Conservation (phyloP, 495 filamentous ascomycete species). For the Penicillium arizonense region DNA sequence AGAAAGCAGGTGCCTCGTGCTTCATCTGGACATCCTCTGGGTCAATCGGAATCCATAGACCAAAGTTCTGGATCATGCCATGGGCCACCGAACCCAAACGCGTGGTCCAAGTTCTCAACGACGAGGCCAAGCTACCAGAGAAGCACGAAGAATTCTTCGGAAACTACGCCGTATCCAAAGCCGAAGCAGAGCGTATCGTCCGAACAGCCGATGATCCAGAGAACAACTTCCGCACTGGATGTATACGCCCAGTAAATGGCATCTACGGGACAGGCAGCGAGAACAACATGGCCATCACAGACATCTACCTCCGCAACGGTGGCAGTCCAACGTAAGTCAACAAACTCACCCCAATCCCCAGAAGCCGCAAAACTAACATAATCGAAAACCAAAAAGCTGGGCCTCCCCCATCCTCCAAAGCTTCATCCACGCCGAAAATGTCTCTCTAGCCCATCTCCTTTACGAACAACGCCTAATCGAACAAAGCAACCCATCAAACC, state of each 20-base stretch:
- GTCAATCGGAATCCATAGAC: constrained; percentile 43
- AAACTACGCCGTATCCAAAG: constrained; percentile 56
- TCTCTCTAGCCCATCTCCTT: constrained; percentile 57
- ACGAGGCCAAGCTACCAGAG: constrained; percentile 44
- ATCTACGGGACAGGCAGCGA: constrained; percentile 58
- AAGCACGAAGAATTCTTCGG: constrained; percentile 50
- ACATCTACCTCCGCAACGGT: constrained; percentile 28
- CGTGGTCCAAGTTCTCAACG: constrained; percentile 44
- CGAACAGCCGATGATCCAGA: constrained; percentile 39
- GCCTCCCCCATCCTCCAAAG: constrained; percentile 47
- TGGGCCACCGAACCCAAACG: constrained; percentile 40
- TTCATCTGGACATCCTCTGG: constrained; percentile 57
- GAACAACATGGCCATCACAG: constrained; percentile 43
- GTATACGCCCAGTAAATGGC: constrained; percentile 56
- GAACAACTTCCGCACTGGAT: constrained; percentile 52
- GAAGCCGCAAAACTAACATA: too few relatives aligned
- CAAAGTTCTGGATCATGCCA: constrained; percentile 49
- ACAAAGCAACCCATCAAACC: constrained; percentile 37
- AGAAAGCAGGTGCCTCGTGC: constrained; percentile 44
- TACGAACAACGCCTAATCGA: constrained; percentile 54
- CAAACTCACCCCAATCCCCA: background rate
- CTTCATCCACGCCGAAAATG: constrained; percentile 58
- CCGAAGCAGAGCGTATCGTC: constrained; percentile 52
- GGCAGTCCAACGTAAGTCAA: constrained; percentile 40
- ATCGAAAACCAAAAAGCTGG: constrained; percentile 36